Evolutionary conservation across 1,139 yeast genomes (phyloP).

Genomic region (Casaregolazyma lundiana): DNA sequence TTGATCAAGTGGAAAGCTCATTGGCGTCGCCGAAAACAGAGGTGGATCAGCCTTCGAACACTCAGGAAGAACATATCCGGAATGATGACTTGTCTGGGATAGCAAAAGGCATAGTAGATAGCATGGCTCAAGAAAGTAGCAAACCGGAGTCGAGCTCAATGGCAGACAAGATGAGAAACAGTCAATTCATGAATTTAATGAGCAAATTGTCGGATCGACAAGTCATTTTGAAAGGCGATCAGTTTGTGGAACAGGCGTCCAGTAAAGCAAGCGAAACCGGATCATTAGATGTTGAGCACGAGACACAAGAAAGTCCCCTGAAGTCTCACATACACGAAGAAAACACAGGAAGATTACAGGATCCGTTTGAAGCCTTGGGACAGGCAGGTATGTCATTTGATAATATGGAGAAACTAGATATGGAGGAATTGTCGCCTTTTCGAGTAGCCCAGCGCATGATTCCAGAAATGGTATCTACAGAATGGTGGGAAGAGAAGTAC

Average conservation of each 20-base stretch:
- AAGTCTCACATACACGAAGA: background rate
- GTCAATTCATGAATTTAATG: constrained; percentile 39
- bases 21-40: constrained; percentile 6
- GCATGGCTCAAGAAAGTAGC: constrained; percentile 19
- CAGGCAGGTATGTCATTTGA: constrained; percentile 7
- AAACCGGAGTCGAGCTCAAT: constrained; percentile 10
- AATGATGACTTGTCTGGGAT: constrained; percentile 29
- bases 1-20: constrained; percentile 25
- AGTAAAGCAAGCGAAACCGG: too few species aligned
- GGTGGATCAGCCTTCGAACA: background rate
- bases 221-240: constrained; percentile 31
- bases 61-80: background rate
- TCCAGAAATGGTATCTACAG: background rate
- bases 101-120: constrained; percentile 29
- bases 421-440: constrained; percentile 7
- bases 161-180: constrained; percentile 32
- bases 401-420: constrained; percentile 2
- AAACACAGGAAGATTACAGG: background rate
- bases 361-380: constrained; percentile 3
- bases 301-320: too few species aligned
- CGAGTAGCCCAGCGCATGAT: background rate
- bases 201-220: constrained; percentile 32
- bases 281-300: too few species aligned
- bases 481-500: constrained; percentile 5
- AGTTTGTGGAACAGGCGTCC: constrained; percentile 31